A percentile compares a stretch with the other conserved stretches of the same genome.
These are phyloP conservation scores for Mucor velutinosus DNA, from an alignment of 371 early-diverging fungal genomes.

Conservation along the genomic window DNA sequence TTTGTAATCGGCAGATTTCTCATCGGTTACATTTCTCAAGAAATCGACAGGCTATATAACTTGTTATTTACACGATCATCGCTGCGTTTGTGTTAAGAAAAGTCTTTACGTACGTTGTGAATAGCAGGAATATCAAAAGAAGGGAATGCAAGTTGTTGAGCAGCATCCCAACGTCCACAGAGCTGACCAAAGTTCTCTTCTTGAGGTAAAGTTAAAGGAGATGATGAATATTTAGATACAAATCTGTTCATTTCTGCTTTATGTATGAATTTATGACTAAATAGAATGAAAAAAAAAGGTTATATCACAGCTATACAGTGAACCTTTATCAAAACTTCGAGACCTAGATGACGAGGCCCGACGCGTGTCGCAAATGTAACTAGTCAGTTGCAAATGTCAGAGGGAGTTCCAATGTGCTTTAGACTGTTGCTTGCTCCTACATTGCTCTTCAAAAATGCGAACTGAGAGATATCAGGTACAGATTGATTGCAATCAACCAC, in stretches of 20 bases:
- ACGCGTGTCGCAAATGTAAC: slow-evolving; percentile 8
- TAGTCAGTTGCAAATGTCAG: neutral
- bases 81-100: neutral
- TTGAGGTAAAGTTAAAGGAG: slow-evolving; percentile 42
- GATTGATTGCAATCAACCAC: neutral
- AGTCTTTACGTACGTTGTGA: slow-evolving; percentile 57
- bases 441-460: neutral
- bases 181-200: slow-evolving; percentile 35
- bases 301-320: neutral
- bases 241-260: slow-evolving; percentile 53
- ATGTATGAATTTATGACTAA: neutral
- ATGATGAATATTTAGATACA: slow-evolving; percentile 56
- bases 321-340: neutral
- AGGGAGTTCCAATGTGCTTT: neutral
- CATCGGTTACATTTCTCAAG: slow-evolving; percentile 64
- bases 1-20: slow-evolving; percentile 58
- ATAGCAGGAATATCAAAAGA: slow-evolving; percentile 75
- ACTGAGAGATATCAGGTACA: neutral
- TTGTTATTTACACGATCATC: neutral
- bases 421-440: neutral
- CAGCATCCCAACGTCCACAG: slow-evolving; percentile 63
- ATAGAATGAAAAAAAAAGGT: slow-evolving; percentile 4
- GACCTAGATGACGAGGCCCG: slow-evolving; percentile 16
- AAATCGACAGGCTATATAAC: slow-evolving; percentile 64
- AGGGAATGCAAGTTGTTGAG: slow-evolving; percentile 70